Evolutionary conservation across 2,329 filamentous ascomycete species (phyloP).

Genomic region (Lasiodiplodia theobromae): DNA sequence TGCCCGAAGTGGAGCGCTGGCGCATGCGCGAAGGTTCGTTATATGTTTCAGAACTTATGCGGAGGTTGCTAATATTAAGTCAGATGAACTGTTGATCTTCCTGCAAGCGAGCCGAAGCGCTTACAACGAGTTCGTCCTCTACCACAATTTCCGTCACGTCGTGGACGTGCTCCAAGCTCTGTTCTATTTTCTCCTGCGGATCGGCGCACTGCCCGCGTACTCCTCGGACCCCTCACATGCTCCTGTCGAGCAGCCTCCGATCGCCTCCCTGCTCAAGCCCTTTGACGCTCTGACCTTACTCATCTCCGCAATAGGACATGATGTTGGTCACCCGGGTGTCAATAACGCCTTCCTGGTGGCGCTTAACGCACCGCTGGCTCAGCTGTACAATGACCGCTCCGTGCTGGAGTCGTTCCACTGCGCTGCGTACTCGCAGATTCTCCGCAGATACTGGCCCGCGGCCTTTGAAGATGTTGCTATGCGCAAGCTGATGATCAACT

Average conservation of each 20-base stretch:
- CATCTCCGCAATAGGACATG: conserved; percentile 95
- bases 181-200: conserved; percentile 85
- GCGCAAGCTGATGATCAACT: conserved; percentile 92
- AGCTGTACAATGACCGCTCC: conserved; percentile 95
- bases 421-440: conserved; percentile 93
- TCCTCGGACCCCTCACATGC: conserved; percentile 41
- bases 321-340: conserved; percentile 95
- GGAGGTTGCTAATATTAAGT: conserved; percentile 34
- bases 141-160: conserved; percentile 98
- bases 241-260: conserved; percentile 57
- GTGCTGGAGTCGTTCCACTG: conserved; percentile 98
- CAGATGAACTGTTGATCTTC: conserved; percentile 83
- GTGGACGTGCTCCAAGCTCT: conserved; percentile 94
- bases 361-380: conserved; percentile 89
- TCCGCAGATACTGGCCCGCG: conserved; percentile 88
- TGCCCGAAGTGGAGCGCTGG: conserved; percentile 84
- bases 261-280: conserved; percentile 79
- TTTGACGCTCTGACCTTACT: conserved; percentile 89
- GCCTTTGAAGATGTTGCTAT: conserved; percentile 81
- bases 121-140: conserved; percentile 97
- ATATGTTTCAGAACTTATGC: conserved; percentile 21
- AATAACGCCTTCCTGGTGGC: conserved; percentile 97
- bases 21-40: conserved; percentile 73
- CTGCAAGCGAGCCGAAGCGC: conserved; percentile 86
- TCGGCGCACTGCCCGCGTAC: conserved; percentile 78